A percentile compares a stretch with the other conserved stretches of the same genome.
Conservation (phyloP, 305 asterid species). For the Fraxinus floribunda region DNA sequence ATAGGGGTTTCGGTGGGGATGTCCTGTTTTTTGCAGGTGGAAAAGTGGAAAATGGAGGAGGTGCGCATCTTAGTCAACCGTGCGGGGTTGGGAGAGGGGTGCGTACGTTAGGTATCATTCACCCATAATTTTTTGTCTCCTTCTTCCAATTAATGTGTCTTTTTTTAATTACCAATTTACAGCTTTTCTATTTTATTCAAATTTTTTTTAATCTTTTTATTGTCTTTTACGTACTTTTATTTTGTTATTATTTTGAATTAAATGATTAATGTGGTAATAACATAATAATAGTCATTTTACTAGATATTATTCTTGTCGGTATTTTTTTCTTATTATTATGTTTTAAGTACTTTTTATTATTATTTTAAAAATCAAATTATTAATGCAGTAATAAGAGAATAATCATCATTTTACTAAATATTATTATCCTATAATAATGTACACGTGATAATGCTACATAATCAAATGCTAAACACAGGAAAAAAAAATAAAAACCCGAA, state of each 20-base stretch:
- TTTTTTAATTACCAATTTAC: not conserved
- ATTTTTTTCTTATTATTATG: not conserved
- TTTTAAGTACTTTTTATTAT: no score
- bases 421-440: not conserved
- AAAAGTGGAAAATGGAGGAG: slow-evolving; percentile 13
- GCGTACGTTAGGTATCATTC: slow-evolving; percentile 31
- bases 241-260: not conserved
- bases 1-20: not conserved
- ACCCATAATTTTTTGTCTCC: not conserved
- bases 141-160: not conserved
- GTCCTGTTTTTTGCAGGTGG: slow-evolving; percentile 31
- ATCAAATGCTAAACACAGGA: not conserved
- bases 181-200: not conserved
- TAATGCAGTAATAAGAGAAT: not conserved
- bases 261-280: not conserved
- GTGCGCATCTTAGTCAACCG: slow-evolving; percentile 33
- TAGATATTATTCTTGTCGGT: not conserved
- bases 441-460: not conserved
- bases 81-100: slow-evolving; percentile 5
- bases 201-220: not conserved
- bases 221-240: not conserved
- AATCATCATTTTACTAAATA: not conserved
- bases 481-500: no score
- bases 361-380: not conserved
- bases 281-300: not conserved